A percentile compares a stretch with the other conserved stretches of the same genome.
Evolutionary conservation across 306 rosid genomes (phyloP).

Genomic region (Prunus dulcis): DNA sequence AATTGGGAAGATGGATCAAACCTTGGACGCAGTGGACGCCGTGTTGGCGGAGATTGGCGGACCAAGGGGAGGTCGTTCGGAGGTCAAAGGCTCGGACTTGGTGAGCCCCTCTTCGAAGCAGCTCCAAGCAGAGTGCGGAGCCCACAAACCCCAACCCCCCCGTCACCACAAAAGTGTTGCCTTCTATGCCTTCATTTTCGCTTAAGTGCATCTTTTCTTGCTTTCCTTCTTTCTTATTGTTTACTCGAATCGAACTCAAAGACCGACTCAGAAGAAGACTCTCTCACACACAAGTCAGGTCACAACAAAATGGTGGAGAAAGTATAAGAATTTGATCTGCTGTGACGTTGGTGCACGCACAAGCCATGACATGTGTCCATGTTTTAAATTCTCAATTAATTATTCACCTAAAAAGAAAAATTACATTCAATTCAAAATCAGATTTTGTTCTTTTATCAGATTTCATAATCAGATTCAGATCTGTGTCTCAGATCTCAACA

Average conservation of each 20-base stretch:
- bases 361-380: not conserved
- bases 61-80: constrained; percentile 58
- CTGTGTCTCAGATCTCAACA: no score
- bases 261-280: no score
- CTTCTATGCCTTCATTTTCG: constrained; percentile 91
- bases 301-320: not conserved
- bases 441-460: no score
- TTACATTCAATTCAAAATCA: no score
- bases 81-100: constrained; percentile 77
- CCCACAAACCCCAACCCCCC: constrained; percentile 91
- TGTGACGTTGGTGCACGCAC: no score
- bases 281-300: not conserved
- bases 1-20: not conserved
- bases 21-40: constrained; percentile 75
- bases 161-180: constrained; percentile 64
- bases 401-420: not conserved
- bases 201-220: constrained; percentile 57
- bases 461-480: no score
- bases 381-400: not conserved
- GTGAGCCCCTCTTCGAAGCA: constrained; percentile 66
- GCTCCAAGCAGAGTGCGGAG: constrained; percentile 84
- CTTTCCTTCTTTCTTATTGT: not conserved
- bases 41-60: constrained; percentile 37
- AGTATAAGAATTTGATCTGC: not conserved
- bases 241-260: not conserved